These are phyloP conservation scores for Metschnikowia gelsemii DNA, from an alignment of 805 yeast species.

Conservation along the genomic window DNA sequence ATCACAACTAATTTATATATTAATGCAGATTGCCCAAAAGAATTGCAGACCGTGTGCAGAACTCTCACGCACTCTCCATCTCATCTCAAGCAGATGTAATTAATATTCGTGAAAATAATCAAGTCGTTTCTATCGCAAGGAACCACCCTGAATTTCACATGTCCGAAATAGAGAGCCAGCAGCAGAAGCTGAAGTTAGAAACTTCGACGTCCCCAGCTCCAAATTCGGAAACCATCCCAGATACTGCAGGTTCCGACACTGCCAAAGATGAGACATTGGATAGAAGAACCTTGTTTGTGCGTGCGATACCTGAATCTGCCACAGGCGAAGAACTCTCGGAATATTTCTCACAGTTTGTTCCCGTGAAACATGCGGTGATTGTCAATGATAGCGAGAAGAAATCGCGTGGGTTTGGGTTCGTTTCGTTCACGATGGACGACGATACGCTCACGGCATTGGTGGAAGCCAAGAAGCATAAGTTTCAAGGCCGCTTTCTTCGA, in stretches of 20 bases:
- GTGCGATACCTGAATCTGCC: constrained; percentile 78
- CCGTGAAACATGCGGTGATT: constrained; percentile 91
- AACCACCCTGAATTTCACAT: too few relatives aligned
- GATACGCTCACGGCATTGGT: constrained; percentile 78
- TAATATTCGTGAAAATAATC: too few relatives aligned
- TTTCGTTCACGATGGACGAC: constrained; percentile 79
- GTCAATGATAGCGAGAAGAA: constrained; percentile 75
- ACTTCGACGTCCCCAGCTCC: too few relatives aligned
- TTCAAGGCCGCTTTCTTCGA: constrained; percentile 64
- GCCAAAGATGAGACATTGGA: constrained; percentile 39
- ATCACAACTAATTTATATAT: too few relatives aligned
- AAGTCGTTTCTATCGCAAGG: too few relatives aligned
- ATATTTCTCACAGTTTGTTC: constrained; percentile 87
- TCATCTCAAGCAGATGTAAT: too few relatives aligned
- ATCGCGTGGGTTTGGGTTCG: constrained; percentile 95
- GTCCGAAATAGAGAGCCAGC: too few relatives aligned
- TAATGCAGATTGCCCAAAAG: too few relatives aligned
- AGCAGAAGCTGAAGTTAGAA: too few relatives aligned
- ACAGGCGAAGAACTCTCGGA: constrained; percentile 79
- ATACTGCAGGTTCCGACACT: neutral
- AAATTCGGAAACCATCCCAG: too few relatives aligned
- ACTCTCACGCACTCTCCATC: too few relatives aligned
- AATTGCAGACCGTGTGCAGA: too few relatives aligned
- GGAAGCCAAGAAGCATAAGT: constrained; percentile 61
- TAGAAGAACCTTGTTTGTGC: constrained; percentile 73